Evolutionary conservation across 352 stramenopile species (phyloP), one percentile per base, ranked within the genome.

Genomic region (Phytopythium delawarense): DNA sequence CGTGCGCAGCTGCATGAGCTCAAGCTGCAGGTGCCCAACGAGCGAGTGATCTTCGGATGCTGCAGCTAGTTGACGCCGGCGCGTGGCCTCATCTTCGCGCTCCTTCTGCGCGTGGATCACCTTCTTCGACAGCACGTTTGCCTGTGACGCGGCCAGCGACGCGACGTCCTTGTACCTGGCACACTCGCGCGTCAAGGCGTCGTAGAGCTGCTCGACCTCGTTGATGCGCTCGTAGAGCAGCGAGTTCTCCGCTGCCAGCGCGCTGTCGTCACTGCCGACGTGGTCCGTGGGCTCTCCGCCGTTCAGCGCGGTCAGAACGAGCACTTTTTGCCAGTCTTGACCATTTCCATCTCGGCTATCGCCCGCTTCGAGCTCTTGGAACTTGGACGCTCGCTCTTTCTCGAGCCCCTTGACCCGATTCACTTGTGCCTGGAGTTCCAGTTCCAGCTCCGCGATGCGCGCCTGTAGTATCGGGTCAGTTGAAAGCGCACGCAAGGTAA

Each of bases 21-120:
- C 82, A 34, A 92, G 79, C 66, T 98, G 94, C 15, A 98, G 71
- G 57, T 84, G 72, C 1, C 88, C 93, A 40, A 98, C 94, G 35
- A 98, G 77, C 5, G 88, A 78, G 46, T 97, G 89, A 66, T 98
- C 94, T 63, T 98, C 92, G 3, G 76, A 93, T 0, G 84, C 75
- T 0, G 72, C 77, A 60, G 92, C 89, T 16, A 96, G 66, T 37
- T 97, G 79, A 7, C 71, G 70, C 16, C 39, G 23, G 0, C 55
- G 37, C 20, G 15, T 30, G 0, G 23, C 23, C 3, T 51, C 55
- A 8, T 91, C 59, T 13, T 86, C 78, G 6, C 92, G 73, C 35
- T 91, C 74, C 28, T 91, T 65, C 34, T 90, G 71, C 3, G 88
- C 70, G 11, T 77, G 61, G 32, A 86, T 76, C 13, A 67, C 53